phyloP scores from a whole-genome alignment of 257 asterid species.

The Solanum piurae region DNA sequence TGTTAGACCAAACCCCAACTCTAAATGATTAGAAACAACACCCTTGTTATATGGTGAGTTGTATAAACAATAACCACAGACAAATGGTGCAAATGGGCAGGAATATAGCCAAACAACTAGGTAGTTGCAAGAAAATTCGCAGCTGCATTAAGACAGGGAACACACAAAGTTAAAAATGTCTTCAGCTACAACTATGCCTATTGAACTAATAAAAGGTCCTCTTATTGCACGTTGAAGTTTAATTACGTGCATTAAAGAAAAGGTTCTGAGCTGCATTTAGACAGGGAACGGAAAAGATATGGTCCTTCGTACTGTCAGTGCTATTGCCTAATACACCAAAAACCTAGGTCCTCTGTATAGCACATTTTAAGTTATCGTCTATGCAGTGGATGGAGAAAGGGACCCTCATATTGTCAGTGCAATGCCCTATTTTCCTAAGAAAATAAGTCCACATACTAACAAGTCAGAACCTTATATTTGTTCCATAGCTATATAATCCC shows the following conservation, averaged over 20 bases:
- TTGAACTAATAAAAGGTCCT: background rate
- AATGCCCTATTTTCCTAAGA: background rate
- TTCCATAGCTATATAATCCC: background rate
- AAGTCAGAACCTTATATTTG: background rate
- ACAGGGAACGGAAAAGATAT: background rate
- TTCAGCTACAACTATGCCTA: background rate
- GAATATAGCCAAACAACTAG: background rate
- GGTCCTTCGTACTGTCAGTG: background rate
- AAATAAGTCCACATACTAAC: background rate
- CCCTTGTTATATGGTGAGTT: background rate
- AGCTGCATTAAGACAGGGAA: background rate
- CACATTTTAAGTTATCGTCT: background rate
- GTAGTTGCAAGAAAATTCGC: background rate
- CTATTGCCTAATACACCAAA: background rate
- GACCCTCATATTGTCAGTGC: background rate
- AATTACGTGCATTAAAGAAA: background rate
- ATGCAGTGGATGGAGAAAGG: background rate
- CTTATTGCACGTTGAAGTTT: background rate
- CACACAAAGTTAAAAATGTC: background rate
- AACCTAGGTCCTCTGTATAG: background rate
- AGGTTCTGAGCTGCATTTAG: background rate
- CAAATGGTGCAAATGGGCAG: background rate
- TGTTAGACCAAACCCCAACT: background rate
- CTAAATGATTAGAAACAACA: background rate
- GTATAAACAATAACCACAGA: background rate